Evolutionary conservation across 2,329 filamentous ascomycete genomes (phyloP).

Genomic region (Alternaria conjuncta): DNA sequence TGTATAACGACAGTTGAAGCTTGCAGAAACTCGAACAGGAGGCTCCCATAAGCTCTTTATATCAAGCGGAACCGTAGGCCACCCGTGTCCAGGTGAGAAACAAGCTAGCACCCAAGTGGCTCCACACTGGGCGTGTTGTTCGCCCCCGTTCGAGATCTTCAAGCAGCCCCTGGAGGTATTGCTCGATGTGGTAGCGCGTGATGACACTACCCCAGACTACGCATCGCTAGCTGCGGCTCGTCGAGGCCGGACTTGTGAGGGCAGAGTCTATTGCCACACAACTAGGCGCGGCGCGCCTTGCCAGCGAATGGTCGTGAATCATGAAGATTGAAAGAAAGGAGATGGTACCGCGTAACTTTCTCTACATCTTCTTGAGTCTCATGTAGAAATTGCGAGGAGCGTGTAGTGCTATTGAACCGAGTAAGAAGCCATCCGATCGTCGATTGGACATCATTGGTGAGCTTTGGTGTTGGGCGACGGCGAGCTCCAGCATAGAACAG

Average conservation of each 20-base stretch:
- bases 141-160: slow-evolving; percentile 16
- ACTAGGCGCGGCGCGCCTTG: background rate
- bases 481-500: slow-evolving; percentile 14
- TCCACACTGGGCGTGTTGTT: slow-evolving; percentile 16
- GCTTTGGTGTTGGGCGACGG: slow-evolving; percentile 12
- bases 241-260: slow-evolving; percentile 14
- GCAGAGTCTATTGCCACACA: slow-evolving; percentile 9
- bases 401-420: slow-evolving; percentile 28
- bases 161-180: slow-evolving; percentile 20
- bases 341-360: background rate
- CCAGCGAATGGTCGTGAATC: background rate
- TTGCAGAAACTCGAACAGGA: slow-evolving; percentile 4
- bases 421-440: slow-evolving; percentile 6
- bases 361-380: background rate
- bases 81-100: slow-evolving; percentile 12
- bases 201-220: slow-evolving; percentile 14
- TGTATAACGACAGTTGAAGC: slow-evolving; percentile 21
- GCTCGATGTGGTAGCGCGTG: slow-evolving; percentile 16
- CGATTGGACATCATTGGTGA: slow-evolving; percentile 24
- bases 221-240: slow-evolving; percentile 4
- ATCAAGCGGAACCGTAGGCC: slow-evolving; percentile 15
- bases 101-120: slow-evolving; percentile 16
- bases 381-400: slow-evolving; percentile 4
- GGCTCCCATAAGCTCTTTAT: slow-evolving; percentile 27
- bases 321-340: slow-evolving; percentile 1